Percentiles rank a stretch among this genome's conserved stretches.
Evolutionary conservation across 1,284 basidiomycete genomes (phyloP).

Genomic region (Rhodotorula mucilaginosa): DNA sequence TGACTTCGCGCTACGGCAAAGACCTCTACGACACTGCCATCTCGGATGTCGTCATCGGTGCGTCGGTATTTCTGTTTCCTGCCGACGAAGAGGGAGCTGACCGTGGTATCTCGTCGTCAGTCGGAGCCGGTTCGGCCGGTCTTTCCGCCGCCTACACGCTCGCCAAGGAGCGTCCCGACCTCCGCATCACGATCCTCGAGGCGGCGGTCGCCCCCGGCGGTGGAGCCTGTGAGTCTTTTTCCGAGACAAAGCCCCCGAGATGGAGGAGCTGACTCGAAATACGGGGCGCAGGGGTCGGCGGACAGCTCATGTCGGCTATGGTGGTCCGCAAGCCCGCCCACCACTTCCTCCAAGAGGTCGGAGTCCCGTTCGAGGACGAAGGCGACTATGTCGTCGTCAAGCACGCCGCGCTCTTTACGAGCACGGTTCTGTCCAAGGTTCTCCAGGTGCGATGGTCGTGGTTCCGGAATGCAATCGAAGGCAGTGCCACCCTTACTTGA

Average conservation of each 20-base stretch:
- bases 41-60: constrained; percentile 68
- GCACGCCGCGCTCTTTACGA: constrained; percentile 77
- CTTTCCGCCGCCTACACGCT: constrained; percentile 75
- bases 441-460: constrained; percentile 51
- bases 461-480: too few relatives aligned
- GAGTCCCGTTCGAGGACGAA: constrained; percentile 77
- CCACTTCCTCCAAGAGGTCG: constrained; percentile 67
- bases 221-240: constrained; percentile 48
- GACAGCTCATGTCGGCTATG: constrained; percentile 81
- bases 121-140: constrained; percentile 76
- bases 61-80: background rate
- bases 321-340: constrained; percentile 80
- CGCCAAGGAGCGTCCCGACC: constrained; percentile 65
- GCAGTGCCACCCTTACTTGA: background rate
- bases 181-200: constrained; percentile 77
- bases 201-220: constrained; percentile 67
- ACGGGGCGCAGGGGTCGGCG: constrained; percentile 49
- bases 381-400: constrained; percentile 73
- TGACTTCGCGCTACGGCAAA: constrained; percentile 65
- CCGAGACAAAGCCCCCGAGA: background rate
- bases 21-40: constrained; percentile 52
- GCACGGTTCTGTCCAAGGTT: constrained; percentile 71
- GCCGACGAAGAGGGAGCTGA: background rate
- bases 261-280: background rate
- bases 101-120: constrained; percentile 28